phyloP scores from a whole-genome alignment of 2,329 filamentous ascomycete species.

The Delphinella strobiligena region DNA sequence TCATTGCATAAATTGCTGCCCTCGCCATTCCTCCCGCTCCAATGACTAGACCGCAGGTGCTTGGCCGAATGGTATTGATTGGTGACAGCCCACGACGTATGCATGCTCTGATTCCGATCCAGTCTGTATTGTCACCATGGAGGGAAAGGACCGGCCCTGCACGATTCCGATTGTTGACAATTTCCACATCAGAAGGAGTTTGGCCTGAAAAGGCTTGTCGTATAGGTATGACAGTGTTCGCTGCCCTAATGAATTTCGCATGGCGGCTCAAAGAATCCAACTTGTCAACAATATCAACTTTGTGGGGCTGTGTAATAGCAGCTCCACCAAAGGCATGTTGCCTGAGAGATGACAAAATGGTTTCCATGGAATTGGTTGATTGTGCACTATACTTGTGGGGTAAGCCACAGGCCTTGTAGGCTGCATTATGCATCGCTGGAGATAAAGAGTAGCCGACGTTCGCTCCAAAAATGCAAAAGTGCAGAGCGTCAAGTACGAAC shows the following conservation, averaged over 20 bases:
- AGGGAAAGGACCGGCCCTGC: conserved; percentile 56
- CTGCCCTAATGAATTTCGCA: conserved; percentile 61
- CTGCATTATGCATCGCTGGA: conserved; percentile 65
- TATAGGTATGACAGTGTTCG: conserved; percentile 65
- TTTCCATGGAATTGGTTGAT: conserved; percentile 50
- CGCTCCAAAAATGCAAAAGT: conserved; percentile 63
- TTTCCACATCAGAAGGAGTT: conserved; percentile 39
- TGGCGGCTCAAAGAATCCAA: conserved; percentile 58
- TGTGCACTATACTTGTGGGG: conserved; percentile 55
- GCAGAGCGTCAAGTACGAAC: conserved; percentile 56
- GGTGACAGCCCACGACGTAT: conserved; percentile 62
- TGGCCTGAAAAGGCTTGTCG: conserved; percentile 43
- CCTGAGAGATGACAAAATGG: conserved; percentile 51
- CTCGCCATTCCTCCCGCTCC: conserved; percentile 65
- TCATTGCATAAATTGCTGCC: conserved; percentile 65
- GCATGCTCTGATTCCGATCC: conserved; percentile 66
- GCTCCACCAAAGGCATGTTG: conserved; percentile 60
- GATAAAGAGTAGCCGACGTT: conserved; percentile 62
- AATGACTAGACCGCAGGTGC: conserved; percentile 41
- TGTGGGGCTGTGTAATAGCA: conserved; percentile 62
- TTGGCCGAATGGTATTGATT: conserved; percentile 45
- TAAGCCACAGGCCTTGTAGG: conserved; percentile 54
- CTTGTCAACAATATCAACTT: conserved; percentile 55
- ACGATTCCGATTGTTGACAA: conserved; percentile 48
- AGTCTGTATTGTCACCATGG: conserved; percentile 72